Evolutionary conservation across 148 eudicot species (phyloP).

Genomic region (Oxyria digyna): DNA sequence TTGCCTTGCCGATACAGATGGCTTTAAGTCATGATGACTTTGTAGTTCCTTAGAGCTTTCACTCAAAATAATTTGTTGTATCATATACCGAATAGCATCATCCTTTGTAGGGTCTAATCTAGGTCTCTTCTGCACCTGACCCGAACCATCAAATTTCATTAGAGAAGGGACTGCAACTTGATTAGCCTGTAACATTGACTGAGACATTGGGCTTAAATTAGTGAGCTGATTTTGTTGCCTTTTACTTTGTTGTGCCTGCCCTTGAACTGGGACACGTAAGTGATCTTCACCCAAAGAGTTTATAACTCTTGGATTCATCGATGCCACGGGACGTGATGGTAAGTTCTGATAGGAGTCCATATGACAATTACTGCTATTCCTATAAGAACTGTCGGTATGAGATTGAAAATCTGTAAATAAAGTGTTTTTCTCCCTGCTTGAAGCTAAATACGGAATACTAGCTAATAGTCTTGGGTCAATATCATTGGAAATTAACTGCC

Average conservation of each 20-base stretch:
- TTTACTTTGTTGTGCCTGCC: not conserved
- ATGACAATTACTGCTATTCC: constrained; percentile 5
- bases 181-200: constrained; percentile 12
- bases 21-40: constrained; percentile 13
- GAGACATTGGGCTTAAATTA: constrained; percentile 4
- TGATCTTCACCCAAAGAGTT: constrained; percentile 13
- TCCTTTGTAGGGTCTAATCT: constrained; percentile 16
- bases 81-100: constrained; percentile 7
- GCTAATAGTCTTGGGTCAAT: constrained; percentile 1
- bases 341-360: constrained; percentile 15
- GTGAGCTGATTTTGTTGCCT: constrained; percentile 12
- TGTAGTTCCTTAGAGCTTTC: constrained; percentile 7
- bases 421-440: constrained; percentile 20
- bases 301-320: constrained; percentile 12
- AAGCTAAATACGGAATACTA: constrained; percentile 15
- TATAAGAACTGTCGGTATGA: constrained; percentile 16
- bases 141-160: constrained; percentile 7
- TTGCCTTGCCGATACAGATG: constrained; percentile 12
- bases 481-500: constrained; percentile 11
- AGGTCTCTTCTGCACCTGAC: constrained; percentile 19
- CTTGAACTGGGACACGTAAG: constrained; percentile 13
- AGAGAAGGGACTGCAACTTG: constrained; percentile 16
- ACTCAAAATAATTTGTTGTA: constrained; percentile 13
- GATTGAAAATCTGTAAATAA: constrained; percentile 20
- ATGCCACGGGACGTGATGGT: constrained; percentile 16